Percentiles rank a stretch among this genome's conserved stretches.
Evolutionary conservation across 2,329 filamentous ascomycete species (phyloP).

Genomic region (Ilyonectria mors-panacis): DNA sequence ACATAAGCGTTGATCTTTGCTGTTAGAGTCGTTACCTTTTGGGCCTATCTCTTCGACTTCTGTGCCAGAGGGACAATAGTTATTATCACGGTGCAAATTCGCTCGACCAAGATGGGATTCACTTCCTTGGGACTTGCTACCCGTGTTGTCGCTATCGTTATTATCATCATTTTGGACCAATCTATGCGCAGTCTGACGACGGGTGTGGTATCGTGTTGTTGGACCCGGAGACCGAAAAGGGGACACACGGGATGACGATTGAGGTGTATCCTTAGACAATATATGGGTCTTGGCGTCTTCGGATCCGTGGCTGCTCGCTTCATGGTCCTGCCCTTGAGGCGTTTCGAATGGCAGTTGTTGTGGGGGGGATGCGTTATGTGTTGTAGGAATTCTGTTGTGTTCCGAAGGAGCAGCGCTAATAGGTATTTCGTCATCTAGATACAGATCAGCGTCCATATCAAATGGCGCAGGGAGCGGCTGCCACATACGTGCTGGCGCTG

Average conservation of each 20-base stretch:
- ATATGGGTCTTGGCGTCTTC: slow-evolving; percentile 3
- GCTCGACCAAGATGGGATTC: neutral
- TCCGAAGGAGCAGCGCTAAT: neutral
- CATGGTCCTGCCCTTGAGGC: neutral
- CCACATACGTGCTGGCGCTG: neutral
- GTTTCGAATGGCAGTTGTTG: neutral
- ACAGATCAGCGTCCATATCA: neutral
- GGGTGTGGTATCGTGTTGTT: neutral
- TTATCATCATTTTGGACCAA: neutral
- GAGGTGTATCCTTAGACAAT: slow-evolving; percentile 6
- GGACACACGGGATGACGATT: neutral
- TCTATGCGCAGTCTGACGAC: neutral
- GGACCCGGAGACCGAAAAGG: neutral
- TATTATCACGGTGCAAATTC: neutral
- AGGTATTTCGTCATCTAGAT: slow-evolving; percentile 1
- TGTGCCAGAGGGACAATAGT: neutral
- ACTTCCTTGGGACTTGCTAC: neutral
- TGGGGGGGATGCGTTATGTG: neutral
- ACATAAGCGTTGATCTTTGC: neutral
- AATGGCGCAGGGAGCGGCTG: neutral
- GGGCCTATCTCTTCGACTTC: neutral
- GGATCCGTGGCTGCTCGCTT: neutral
- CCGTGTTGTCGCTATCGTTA: neutral
- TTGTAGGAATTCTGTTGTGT: neutral
- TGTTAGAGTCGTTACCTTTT: neutral